These are phyloP conservation scores for Dothistroma pini DNA, from an alignment of 2,329 filamentous ascomycete species.

Conservation along the genomic window DNA sequence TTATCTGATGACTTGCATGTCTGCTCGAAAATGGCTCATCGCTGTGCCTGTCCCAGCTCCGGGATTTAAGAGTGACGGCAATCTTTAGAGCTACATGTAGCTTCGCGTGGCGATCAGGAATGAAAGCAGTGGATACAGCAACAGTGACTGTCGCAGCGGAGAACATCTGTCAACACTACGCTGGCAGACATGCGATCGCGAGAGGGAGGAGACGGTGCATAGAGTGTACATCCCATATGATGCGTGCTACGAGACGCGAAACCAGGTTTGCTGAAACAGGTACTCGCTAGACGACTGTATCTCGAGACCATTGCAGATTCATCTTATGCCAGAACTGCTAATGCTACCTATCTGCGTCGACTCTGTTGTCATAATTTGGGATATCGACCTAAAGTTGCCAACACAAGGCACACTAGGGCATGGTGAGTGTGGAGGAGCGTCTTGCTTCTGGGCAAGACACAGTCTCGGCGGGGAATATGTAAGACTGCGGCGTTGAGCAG, in stretches of 20 bases:
- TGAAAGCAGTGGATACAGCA: neutral
- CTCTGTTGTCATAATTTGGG: too few relatives aligned
- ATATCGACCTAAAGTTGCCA: neutral
- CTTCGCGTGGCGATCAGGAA: too few relatives aligned
- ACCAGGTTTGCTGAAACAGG: neutral
- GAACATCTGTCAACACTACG: neutral
- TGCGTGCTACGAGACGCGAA: neutral
- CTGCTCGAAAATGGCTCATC: constrained; percentile 4
- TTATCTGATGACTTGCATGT: constrained; percentile 4
- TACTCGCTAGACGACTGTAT: neutral
- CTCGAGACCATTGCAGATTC: neutral
- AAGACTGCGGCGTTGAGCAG: neutral
- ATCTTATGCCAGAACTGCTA: neutral
- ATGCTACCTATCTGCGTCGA: neutral
- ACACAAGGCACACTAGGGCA: neutral
- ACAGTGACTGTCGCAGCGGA: neutral
- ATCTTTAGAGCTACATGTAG: neutral
- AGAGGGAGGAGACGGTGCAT: neutral
- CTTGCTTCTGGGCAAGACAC: neutral
- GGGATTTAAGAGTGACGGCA: neutral
- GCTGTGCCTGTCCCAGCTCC: neutral
- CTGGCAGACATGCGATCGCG: neutral
- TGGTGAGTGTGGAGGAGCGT: neutral
- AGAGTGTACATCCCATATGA: neutral
- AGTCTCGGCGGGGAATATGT: neutral